Evolutionary conservation across 1,284 basidiomycete species (phyloP).

Genomic region (Exobasidium rhododendri): DNA sequence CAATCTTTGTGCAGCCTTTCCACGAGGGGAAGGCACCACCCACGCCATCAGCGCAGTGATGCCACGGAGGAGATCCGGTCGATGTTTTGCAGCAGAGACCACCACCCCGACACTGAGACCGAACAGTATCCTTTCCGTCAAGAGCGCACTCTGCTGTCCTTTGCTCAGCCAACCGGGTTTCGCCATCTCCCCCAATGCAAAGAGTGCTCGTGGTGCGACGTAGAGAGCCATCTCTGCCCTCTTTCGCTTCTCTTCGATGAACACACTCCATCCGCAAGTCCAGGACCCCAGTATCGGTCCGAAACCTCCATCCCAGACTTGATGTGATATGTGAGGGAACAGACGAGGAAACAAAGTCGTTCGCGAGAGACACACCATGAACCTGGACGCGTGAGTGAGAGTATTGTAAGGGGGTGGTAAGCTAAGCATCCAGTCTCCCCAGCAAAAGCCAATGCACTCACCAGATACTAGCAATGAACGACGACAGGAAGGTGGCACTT

Average conservation of each 20-base stretch:
- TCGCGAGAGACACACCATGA: constrained; percentile 41
- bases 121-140: constrained; percentile 38
- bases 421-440: neutral
- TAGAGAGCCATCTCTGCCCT: constrained; percentile 56
- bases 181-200: constrained; percentile 39
- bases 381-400: constrained; percentile 19
- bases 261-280: constrained; percentile 42
- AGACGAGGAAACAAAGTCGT: constrained; percentile 31
- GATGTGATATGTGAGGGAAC: constrained; percentile 29
- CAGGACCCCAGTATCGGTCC: constrained; percentile 28
- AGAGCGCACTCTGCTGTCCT: constrained; percentile 29
- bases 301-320: constrained; percentile 25
- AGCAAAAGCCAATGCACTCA: constrained; percentile 17
- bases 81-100: constrained; percentile 31
- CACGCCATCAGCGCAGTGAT: constrained; percentile 39
- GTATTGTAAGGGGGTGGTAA: constrained; percentile 4
- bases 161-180: constrained; percentile 39
- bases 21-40: constrained; percentile 22
- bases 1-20: neutral
- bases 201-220: constrained; percentile 55
- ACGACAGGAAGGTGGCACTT: constrained; percentile 55
- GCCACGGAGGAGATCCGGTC: constrained; percentile 39
- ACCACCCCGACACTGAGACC: constrained; percentile 33
- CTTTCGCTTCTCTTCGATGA: constrained; percentile 56
- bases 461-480: constrained; percentile 55